A percentile compares a stretch with the other conserved stretches of the same genome.
Conservation (phyloP, 2,329 filamentous ascomycete species). For the Fusarium sp. region DNA sequence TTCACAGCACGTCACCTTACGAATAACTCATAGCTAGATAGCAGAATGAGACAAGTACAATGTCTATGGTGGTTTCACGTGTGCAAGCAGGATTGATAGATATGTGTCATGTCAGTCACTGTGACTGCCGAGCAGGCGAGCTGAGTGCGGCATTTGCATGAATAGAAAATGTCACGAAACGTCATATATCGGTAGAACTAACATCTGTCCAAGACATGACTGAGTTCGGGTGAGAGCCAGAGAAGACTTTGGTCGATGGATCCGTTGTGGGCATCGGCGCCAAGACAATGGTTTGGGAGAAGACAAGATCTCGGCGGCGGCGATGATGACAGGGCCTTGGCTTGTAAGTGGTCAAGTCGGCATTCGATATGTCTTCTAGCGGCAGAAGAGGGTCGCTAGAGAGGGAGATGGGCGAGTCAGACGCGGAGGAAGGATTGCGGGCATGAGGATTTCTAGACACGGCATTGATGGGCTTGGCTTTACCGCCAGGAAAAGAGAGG, state of each 20-base stretch:
- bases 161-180: background rate
- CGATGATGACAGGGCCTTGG: background rate
- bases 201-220: background rate
- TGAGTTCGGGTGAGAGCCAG: no score
- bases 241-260: background rate
- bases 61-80: constrained; percentile 3
- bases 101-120: background rate
- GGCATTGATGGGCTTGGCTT: constrained; percentile 1
- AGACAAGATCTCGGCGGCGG: background rate
- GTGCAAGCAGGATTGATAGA: background rate
- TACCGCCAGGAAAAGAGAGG: background rate
- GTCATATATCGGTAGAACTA: background rate
- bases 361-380: constrained; percentile 2
- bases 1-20: constrained; percentile 2
- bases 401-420: constrained; percentile 8
- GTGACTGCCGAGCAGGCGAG: background rate
- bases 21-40: constrained; percentile 21
- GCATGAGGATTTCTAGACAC: background rate
- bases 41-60: constrained; percentile 24
- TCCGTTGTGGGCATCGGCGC: no score
- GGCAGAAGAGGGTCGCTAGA: background rate
- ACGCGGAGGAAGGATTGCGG: background rate
- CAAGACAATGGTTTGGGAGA: background rate
- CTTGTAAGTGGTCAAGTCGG: background rate
- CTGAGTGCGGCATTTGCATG: background rate